Evolutionary conservation across 2,329 filamentous ascomycete species (phyloP).

Genomic region (Harringtonia aguacate): DNA sequence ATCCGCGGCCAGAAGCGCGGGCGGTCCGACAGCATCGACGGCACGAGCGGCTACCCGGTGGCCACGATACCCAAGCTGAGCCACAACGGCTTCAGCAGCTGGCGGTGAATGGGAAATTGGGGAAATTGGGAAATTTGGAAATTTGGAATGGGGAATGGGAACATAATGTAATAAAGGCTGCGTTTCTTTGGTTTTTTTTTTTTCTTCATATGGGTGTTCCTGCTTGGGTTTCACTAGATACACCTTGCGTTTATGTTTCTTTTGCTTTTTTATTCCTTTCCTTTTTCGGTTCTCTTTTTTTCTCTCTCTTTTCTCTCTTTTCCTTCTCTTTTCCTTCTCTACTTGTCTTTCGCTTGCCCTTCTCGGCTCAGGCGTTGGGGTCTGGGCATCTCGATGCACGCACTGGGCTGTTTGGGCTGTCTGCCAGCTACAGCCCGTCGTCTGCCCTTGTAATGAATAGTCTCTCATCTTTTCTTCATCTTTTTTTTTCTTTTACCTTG

Average conservation of each 20-base stretch:
- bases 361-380: too few species aligned
- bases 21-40: constrained; percentile 20
- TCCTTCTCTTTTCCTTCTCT: neutral
- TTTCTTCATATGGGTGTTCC: too few species aligned
- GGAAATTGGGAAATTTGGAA: too few species aligned
- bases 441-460: neutral
- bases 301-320: neutral
- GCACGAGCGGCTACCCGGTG: constrained; percentile 11
- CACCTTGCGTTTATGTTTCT: too few species aligned
- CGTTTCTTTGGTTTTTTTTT: too few species aligned
- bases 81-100: constrained; percentile 13
- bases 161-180: too few species aligned
- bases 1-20: constrained; percentile 19
- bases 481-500: neutral
- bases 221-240: too few species aligned
- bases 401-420: too few species aligned
- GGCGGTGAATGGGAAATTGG: too few species aligned
- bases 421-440: too few species aligned
- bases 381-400: too few species aligned
- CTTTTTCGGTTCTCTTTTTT: neutral
- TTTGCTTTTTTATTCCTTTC: neutral
- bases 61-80: constrained; percentile 11
- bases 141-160: neutral
- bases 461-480: neutral
- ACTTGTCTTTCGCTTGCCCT: neutral